Conservation (phyloP, 2,329 filamentous ascomycete genomes). For the Penicillium digitatum region DNA sequence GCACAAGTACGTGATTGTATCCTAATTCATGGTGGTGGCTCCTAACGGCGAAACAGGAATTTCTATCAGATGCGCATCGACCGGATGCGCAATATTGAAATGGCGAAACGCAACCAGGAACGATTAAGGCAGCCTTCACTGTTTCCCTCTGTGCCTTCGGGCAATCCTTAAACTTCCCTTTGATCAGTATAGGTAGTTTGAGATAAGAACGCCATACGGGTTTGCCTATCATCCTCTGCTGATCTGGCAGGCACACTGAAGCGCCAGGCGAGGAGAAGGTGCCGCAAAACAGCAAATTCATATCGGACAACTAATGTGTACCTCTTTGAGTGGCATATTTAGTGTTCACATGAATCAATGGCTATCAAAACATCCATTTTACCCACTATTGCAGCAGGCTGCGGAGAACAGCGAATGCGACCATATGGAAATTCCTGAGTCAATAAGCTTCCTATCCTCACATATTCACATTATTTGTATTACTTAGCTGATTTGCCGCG, state of each 20-base stretch:
- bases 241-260: not conserved
- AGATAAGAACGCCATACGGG: not conserved
- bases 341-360: not conserved
- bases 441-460: not conserved
- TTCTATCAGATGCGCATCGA: slow-evolving; percentile 85
- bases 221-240: not conserved
- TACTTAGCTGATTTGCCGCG: not conserved
- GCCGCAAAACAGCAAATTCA: not conserved
- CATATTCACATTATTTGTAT: not conserved
- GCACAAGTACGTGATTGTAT: slow-evolving; percentile 66
- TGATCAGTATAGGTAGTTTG: not conserved
- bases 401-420: not conserved
- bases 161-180: slow-evolving; percentile 32
- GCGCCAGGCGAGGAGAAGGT: not conserved
- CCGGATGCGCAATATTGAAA: slow-evolving; percentile 71
- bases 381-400: not conserved
- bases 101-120: slow-evolving; percentile 76
- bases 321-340: not conserved
- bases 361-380: not conserved
- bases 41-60: slow-evolving; percentile 49
- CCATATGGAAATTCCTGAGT: not conserved
- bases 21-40: slow-evolving; percentile 1
- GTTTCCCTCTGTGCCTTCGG: slow-evolving; percentile 81
- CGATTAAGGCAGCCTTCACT: slow-evolving; percentile 70
- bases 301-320: not conserved